Conservation (phyloP, 2,329 filamentous ascomycete species). For the Fusarium brevicatenulatum region DNA sequence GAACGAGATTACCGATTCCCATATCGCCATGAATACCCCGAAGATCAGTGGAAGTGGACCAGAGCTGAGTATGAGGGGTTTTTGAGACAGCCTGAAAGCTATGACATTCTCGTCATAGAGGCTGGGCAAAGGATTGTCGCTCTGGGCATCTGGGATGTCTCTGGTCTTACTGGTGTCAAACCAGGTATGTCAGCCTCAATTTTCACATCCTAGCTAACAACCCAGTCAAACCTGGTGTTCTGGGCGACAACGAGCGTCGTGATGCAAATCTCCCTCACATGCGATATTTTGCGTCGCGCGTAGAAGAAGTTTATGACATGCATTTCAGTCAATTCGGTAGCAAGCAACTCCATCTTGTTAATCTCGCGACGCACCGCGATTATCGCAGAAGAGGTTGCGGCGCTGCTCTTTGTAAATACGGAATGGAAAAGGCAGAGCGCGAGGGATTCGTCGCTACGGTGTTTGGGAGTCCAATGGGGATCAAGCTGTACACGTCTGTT, state of each 20-base stretch:
- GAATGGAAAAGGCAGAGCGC: not conserved
- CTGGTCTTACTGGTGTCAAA: not conserved
- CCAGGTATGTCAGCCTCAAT: not conserved
- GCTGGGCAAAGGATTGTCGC: not conserved
- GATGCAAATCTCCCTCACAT: not conserved
- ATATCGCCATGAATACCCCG: not conserved
- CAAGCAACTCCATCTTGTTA: not conserved
- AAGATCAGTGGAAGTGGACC: not conserved
- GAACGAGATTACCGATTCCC: not conserved
- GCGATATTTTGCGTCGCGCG: not conserved
- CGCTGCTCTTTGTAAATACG: not conserved
- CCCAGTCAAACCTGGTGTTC: not conserved
- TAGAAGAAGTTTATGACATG: not conserved
- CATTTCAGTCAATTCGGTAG: not conserved
- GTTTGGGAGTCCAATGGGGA: not conserved
- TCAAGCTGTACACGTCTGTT: not conserved
- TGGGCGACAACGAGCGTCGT: not conserved
- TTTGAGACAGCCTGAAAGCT: not conserved
- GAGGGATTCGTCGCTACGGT: not conserved
- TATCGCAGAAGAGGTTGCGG: not conserved
- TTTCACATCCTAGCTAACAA: not conserved
- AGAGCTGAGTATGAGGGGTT: not conserved
- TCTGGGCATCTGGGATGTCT: not conserved
- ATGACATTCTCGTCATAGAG: not conserved
- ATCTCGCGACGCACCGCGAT: not conserved